These are phyloP conservation scores for Fusarium sp. DNA, from an alignment of 2,329 filamentous ascomycete species.

Conservation along the genomic window DNA sequence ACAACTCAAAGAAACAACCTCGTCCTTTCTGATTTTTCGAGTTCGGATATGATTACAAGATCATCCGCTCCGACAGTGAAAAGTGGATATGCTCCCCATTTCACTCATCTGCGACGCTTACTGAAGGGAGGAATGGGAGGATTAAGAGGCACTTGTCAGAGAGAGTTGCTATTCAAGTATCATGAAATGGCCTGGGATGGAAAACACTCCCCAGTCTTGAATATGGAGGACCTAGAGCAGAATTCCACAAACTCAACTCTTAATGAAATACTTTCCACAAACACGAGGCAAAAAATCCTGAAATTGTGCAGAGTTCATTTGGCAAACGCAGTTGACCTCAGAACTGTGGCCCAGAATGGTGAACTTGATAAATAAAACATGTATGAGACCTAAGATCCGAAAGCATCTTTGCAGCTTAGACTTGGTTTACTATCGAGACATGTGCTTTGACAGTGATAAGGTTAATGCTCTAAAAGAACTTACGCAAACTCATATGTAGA, in stretches of 20 bases:
- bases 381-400: rapidly evolving
- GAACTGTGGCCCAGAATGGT: rapidly evolving
- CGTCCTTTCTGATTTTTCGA: neutral
- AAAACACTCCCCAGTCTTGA: neutral
- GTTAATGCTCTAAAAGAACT: neutral
- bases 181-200: no score
- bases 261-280: neutral
- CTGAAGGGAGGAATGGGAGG: neutral
- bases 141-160: no score
- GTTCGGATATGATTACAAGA: neutral
- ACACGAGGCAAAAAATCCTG: rapidly evolving
- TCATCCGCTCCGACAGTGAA: neutral
- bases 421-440: rapidly evolving
- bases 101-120: neutral
- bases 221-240: neutral
- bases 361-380: rapidly evolving
- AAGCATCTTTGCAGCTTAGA: neutral
- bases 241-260: rapidly evolving
- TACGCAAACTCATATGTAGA: rapidly evolving
- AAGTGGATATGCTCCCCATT: neutral
- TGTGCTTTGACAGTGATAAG: rapidly evolving
- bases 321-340: rapidly evolving
- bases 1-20: neutral
- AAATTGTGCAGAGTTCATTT: rapidly evolving
- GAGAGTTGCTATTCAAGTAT: neutral